A percentile compares a stretch with the other conserved stretches of the same genome.
These are phyloP conservation scores for Stropharia rugosoannulata DNA, from an alignment of 768 basidiomycete species.

Conservation along the genomic window DNA sequence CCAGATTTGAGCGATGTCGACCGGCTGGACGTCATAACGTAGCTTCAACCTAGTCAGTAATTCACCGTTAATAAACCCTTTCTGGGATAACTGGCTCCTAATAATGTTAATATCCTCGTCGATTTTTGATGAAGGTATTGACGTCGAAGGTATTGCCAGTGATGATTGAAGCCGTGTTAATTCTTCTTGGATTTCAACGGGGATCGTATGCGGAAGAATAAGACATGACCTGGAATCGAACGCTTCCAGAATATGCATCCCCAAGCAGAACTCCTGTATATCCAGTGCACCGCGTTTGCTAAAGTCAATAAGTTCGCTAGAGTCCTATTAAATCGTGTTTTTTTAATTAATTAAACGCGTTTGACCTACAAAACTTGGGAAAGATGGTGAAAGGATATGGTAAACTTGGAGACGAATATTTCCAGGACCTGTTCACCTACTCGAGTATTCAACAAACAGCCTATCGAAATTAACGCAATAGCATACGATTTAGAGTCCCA, in stretches of 20 bases:
- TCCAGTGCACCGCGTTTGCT: neutral
- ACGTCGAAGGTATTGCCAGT: neutral
- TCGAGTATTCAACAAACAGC: neutral
- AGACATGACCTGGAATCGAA: neutral
- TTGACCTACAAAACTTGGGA: neutral
- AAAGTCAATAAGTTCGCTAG: neutral
- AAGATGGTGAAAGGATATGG: neutral
- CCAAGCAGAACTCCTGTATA: neutral
- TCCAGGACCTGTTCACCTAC: neutral
- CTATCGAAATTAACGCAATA: neutral
- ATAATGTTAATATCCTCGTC: neutral
- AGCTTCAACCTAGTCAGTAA: neutral
- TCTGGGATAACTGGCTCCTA: neutral
- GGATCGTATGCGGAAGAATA: neutral
- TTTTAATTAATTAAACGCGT: neutral
- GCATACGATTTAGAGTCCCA: neutral
- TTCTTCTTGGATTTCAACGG: neutral
- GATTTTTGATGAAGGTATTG: neutral
- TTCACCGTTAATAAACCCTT: neutral
- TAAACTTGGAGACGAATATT: neutral
- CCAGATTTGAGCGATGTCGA: neutral
- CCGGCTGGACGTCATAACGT: neutral
- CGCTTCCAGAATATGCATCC: neutral
- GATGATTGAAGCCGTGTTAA: neutral
- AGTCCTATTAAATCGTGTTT: too few relatives aligned